Base-by-base conservation (phyloP, 208 protist species). In the Acanthamoeba quina region DNA sequence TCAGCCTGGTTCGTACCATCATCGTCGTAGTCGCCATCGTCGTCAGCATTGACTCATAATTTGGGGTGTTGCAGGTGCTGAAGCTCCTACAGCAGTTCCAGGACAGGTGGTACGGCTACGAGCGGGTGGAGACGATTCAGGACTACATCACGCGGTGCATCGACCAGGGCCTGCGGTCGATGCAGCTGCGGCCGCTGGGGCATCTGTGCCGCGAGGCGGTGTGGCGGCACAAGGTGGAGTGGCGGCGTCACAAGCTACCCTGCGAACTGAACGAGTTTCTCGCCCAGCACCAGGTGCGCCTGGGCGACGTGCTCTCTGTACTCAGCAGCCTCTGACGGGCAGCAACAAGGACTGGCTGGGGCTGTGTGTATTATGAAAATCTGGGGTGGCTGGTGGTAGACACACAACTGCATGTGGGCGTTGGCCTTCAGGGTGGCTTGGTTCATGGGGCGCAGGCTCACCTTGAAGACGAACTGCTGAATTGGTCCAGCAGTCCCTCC, bases 241-340 rank as follows among this genome's bases (percentile, higher is more conserved):
- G 72, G 72, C 72, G 72, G 44, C 5, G 41, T 5, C 31, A 80
- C 21, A 13, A 80, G 17, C 72, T 80, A 21, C 41, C 72, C 72
- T 9, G n/a, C 72, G 72, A 80, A 52, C 15, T 80, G n/a, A 52
- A 10, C 44, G 72, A 80, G 34, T 80, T 80, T 19, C 72, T 80
- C 24, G 19, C 72, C 72, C 72, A 80, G 44, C 72, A 80, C 41
- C 72, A 52, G 41, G 24, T 80, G 5, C 72, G 72, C 34, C 72
- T 80, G 10, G 72, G 72, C 72, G 72, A 80, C 37, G 72, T 80
- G 15, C 72, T 80, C 72, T 80, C 72, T 52, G 72, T 80, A 0
- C 72, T 80, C n/a, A 80, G 72, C 41, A 80, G 70, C 37, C 70
- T 78, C 29, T 78, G 31, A 78, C n/a, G n/a, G n/a, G n/a, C n/a